Conservation (phyloP, 2,329 filamentous ascomycete species). For the Fusarium sp. region DNA sequence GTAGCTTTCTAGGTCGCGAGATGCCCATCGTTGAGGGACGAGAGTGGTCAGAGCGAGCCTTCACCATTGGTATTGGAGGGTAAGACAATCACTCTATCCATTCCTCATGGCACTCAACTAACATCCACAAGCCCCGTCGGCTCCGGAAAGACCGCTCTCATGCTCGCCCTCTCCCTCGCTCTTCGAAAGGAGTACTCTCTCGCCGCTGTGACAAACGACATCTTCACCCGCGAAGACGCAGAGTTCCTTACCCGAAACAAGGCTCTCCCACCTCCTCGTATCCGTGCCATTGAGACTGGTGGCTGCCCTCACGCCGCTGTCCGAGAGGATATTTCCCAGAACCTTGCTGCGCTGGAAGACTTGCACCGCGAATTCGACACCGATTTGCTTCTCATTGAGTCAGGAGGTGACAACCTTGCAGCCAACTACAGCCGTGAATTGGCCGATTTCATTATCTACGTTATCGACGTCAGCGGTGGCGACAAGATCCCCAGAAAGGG, state of each 20-base stretch:
- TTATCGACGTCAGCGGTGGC: constrained; percentile 95
- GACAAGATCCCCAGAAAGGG: constrained; percentile 98
- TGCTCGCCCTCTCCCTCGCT: constrained; percentile 90
- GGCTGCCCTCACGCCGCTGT: constrained; percentile 97
- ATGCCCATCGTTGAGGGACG: constrained; percentile 93
- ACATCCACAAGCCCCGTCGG: constrained; percentile 80
- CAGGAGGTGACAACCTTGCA: constrained; percentile 94
- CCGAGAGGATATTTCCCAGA: constrained; percentile 94
- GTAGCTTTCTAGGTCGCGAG: constrained; percentile 88
- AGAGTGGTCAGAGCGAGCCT: constrained; percentile 88
- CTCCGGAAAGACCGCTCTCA: constrained; percentile 96
- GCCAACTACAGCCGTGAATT: constrained; percentile 96
- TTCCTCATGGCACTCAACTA: background rate
- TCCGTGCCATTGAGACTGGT: constrained; percentile 96
- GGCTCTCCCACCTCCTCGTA: constrained; percentile 84
- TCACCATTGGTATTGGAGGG: constrained; percentile 98
- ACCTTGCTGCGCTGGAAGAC: constrained; percentile 91
- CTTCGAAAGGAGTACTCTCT: constrained; percentile 86
- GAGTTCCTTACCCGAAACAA: constrained; percentile 92
- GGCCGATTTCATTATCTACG: constrained; percentile 98
- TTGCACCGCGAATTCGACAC: constrained; percentile 83
- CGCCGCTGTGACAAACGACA: constrained; percentile 97
- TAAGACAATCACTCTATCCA: constrained; percentile 56
- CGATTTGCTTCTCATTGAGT: constrained; percentile 93
- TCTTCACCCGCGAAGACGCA: constrained; percentile 98